Evolutionary conservation across 306 rosid genomes (phyloP).

Genomic region (Malus domestica): DNA sequence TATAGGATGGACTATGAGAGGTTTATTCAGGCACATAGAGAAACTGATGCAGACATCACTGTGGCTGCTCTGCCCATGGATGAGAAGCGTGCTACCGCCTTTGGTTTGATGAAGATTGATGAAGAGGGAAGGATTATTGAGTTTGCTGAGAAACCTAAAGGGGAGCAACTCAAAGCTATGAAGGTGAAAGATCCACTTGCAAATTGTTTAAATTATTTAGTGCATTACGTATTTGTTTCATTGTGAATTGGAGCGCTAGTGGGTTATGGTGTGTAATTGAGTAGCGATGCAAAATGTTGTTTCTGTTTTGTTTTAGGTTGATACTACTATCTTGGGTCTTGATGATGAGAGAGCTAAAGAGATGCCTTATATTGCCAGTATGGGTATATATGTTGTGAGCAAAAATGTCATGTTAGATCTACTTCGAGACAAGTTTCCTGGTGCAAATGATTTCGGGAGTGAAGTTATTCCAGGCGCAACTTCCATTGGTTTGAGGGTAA

Average conservation of each 20-base stretch:
- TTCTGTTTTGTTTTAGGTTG: conserved; percentile 54
- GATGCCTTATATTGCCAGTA: conserved; percentile 94
- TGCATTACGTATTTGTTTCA: neutral
- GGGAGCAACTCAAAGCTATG: conserved; percentile 96
- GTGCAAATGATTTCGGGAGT: conserved; percentile 97
- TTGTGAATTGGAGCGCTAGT: neutral
- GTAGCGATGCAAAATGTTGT: neutral
- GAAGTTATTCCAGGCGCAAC: conserved; percentile 99
- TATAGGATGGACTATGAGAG: conserved; percentile 94
- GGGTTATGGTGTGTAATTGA: neutral
- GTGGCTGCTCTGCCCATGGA: conserved; percentile 99
- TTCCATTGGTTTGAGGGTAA: conserved; percentile 84
- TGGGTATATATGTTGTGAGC: conserved; percentile 98
- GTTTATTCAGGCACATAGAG: conserved; percentile 96
- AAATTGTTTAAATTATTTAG: neutral
- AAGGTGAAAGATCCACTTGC: conserved; percentile 26
- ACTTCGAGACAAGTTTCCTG: conserved; percentile 74
- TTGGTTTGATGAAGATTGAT: conserved; percentile 94
- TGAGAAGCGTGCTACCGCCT: conserved; percentile 93
- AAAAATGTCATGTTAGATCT: conserved; percentile 79
- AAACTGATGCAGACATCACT: conserved; percentile 90
- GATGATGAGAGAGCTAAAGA: conserved; percentile 91
- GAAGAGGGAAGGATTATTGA: conserved; percentile 94
- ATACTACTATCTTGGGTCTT: conserved; percentile 94
- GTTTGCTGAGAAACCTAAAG: conserved; percentile 92